Base-by-base conservation (phyloP, 768 basidiomycete species). In the Clitopilus hobsonii region DNA sequence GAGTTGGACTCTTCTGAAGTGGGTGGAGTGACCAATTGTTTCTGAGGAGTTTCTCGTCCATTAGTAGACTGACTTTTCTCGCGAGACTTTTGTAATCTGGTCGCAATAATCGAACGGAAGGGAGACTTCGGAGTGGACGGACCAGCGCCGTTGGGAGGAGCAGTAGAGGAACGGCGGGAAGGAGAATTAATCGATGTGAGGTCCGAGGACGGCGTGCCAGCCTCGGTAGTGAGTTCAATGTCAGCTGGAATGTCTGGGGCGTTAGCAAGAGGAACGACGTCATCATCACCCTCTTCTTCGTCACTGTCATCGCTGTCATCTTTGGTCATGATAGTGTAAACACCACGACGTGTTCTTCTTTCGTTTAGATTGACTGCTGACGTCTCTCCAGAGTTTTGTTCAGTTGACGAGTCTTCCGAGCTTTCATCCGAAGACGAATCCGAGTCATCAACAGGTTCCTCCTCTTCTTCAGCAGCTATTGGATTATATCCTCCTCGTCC, bases 291-390 rank as follows among this genome's bases (percentile, higher is more conserved):
- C 38, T 45, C 41, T 45, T 83, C 80, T 49, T 82, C 81, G 23
- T 84, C 80, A 56, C 80, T 82, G 55, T 82, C 82, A 58, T 87
- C 85, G 36, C 81, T 81, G 51, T 83, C 81, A 20, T 84, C 79
- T 56, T 78, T 77, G 58, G 78, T 75, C 58, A 85, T 69, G 36
- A 89, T 80, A 25, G 87, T 86, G 65, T 92, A 92, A 16, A 92
- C 90, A 27, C 90, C 89, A 38, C 90, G 79, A 26, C 90, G 83
- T 49, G 90, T 92, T 58, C 90, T 77, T 32, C 90, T 79, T 66
- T 91, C 90, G 62, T 92, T 86, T 57, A 91, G 70, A 61, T 92
- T 88, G 53, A 84, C 69, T 41, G 63, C 58, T 54, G 71, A 53
- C 57, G 75, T 62, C 49, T 65, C 71, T 57, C 80, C 78, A 55